These are phyloP conservation scores for Graphilbum sp. DNA, from an alignment of 2,329 filamentous ascomycete genomes.

Conservation along the genomic window DNA sequence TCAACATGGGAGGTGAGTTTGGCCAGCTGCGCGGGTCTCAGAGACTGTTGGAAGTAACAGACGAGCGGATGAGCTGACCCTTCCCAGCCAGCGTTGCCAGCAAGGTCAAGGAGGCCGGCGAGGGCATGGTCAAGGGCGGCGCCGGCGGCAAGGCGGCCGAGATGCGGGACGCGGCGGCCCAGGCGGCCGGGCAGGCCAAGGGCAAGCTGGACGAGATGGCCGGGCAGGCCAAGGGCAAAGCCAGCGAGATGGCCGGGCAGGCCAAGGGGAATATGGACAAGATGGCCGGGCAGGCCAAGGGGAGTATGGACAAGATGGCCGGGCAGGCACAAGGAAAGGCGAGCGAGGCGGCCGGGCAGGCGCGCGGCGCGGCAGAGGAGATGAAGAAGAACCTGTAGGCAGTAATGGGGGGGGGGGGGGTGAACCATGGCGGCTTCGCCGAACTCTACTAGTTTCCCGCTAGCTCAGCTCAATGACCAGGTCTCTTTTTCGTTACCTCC, in stretches of 20 bases:
- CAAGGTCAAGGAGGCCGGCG: slow-evolving; percentile 31
- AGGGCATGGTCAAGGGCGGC: slow-evolving; percentile 12
- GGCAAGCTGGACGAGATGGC: slow-evolving; percentile 7
- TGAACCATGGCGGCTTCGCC: background rate
- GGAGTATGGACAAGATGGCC: slow-evolving; percentile 20
- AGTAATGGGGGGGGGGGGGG: background rate
- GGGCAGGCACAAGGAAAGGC: slow-evolving; percentile 19
- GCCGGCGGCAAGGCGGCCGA: background rate
- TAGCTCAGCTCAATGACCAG: no score
- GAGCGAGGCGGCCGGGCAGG: slow-evolving; percentile 8
- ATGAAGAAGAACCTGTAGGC: slow-evolving; percentile 13
- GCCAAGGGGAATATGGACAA: slow-evolving; percentile 14
- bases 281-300: slow-evolving; percentile 11
- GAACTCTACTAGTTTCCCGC: background rate
- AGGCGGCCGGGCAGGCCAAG: slow-evolving; percentile 12
- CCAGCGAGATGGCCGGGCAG: slow-evolving; percentile 20
- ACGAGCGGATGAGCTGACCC: background rate
- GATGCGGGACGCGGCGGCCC: no score
- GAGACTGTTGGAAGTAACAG: background rate
- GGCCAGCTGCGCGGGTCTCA: background rate
- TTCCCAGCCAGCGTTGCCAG: slow-evolving; percentile 18
- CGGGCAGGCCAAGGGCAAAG: slow-evolving; percentile 15
- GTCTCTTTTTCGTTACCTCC: background rate
- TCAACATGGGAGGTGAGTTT: slow-evolving; percentile 38
- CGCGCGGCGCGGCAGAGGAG: slow-evolving; percentile 22